A percentile compares a stretch with the other conserved stretches of the same genome.
phyloP scores from a whole-genome alignment of 257 asterid genomes.

The Solanum appendiculatum region DNA sequence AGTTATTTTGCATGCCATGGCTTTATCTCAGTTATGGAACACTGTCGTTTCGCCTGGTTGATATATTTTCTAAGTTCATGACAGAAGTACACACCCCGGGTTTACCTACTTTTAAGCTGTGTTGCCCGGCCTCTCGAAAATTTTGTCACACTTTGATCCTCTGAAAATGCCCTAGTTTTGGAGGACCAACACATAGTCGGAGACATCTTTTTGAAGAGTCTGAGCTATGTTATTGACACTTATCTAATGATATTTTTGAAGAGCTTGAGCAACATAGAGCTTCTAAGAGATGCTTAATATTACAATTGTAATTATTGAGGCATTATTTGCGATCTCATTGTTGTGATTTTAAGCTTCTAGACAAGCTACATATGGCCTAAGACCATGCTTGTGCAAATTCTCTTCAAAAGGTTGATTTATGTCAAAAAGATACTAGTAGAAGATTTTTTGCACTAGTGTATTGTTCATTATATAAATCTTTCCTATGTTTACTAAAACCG shows the following conservation, averaged over 20 bases:
- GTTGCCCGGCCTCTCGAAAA: background rate
- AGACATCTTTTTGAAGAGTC: background rate
- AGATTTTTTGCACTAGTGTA: background rate
- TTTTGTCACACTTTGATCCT: background rate
- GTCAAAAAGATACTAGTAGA: background rate
- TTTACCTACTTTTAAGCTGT: background rate
- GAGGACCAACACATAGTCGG: background rate
- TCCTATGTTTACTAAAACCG: background rate
- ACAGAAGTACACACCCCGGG: background rate
- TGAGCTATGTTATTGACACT: background rate
- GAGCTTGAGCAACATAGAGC: background rate
- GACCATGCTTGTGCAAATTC: background rate
- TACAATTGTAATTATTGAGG: background rate
- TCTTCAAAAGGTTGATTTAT: background rate
- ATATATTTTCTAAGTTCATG: background rate
- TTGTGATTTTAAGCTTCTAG: background rate
- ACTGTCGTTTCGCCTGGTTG: background rate
- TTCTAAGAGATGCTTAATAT: background rate
- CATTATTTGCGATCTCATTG: background rate
- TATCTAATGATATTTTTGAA: background rate
- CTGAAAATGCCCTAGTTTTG: background rate
- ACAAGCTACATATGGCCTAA: background rate
- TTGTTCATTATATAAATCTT: background rate
- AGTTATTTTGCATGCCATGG: background rate
- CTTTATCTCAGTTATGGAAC: background rate